A percentile compares a stretch with the other conserved stretches of the same genome.
These are phyloP conservation scores for Neonectria sp. DNA, from an alignment of 2,329 filamentous ascomycete genomes.

Conservation along the genomic window DNA sequence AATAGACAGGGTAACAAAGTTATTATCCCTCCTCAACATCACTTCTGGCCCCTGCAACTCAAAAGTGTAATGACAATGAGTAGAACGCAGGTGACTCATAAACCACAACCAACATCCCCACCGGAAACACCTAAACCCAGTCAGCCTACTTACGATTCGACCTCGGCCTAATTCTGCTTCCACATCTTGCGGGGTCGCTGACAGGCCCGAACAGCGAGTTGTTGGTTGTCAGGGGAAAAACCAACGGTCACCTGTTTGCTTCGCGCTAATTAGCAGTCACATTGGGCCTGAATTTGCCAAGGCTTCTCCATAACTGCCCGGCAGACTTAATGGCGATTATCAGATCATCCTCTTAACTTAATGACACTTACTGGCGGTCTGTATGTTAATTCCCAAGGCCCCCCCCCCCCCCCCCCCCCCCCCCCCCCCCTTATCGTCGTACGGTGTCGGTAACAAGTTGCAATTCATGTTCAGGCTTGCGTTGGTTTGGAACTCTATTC, in stretches of 20 bases:
- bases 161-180: no score
- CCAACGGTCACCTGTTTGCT: background rate
- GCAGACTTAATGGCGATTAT: background rate
- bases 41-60: no score
- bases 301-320: background rate
- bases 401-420: background rate
- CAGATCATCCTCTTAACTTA: background rate
- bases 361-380: background rate
- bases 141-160: no score
- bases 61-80: no score
- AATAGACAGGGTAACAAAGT: no score
- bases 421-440: background rate
- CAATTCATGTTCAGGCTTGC: background rate
- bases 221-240: no score
- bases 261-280: conserved; percentile 14
- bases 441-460: background rate
- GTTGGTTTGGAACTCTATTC: background rate
- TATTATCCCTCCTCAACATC: no score
- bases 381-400: background rate
- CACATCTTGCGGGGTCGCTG: no score
- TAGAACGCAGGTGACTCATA: no score
- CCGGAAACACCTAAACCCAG: no score
- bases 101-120: no score
- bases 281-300: background rate
- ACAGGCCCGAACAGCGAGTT: no score